Conservation (phyloP, 2,329 filamentous ascomycete genomes). For the Claviceps paspali region DNA sequence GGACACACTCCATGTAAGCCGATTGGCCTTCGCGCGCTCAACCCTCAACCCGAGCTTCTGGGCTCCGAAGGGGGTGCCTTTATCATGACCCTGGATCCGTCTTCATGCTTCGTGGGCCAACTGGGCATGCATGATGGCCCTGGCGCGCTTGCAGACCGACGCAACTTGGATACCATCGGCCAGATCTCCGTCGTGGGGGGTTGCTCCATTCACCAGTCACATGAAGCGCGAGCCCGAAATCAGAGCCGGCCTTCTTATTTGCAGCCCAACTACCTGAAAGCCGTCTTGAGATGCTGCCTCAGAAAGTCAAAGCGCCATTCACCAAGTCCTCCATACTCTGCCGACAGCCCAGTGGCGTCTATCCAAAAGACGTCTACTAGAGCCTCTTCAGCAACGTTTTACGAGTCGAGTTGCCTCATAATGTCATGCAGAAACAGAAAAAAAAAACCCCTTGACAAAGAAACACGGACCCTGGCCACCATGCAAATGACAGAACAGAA, state of each 20-base stretch:
- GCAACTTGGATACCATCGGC: neutral
- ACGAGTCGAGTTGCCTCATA: neutral
- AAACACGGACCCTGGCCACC: neutral
- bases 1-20: constrained; percentile 1
- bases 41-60: neutral
- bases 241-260: constrained; percentile 5
- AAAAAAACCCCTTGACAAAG: neutral
- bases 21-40: constrained; percentile 4
- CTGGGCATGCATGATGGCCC: neutral
- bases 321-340: too few species aligned
- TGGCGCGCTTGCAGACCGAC: neutral
- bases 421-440: neutral
- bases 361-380: neutral
- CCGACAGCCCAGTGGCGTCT: neutral
- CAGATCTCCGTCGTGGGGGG: neutral
- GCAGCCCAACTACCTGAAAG: constrained; percentile 4
- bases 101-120: neutral
- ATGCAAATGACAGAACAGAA: neutral
- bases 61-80: constrained; percentile 2
- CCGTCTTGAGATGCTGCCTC: neutral
- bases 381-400: neutral
- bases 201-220: constrained; percentile 4
- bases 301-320: too few species aligned
- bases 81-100: neutral
- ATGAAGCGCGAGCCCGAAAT: constrained; percentile 2